Evolutionary conservation across 2,329 filamentous ascomycete species (phyloP).

Genomic region (Pyricularia grisea): DNA sequence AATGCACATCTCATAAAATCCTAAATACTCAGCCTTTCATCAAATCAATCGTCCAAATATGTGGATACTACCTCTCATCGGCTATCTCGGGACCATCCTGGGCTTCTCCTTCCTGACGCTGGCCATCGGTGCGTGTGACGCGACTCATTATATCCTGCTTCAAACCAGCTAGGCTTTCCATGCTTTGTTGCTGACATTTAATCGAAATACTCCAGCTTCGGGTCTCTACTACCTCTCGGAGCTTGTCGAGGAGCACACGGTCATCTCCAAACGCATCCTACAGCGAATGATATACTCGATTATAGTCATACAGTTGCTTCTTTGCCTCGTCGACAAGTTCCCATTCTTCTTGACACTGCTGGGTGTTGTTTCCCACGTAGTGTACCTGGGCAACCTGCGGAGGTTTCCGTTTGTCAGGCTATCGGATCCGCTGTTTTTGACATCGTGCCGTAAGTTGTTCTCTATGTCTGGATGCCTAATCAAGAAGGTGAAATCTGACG

Average conservation of each 20-base stretch:
- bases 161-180: not conserved
- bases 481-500: not conserved
- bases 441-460: slow-evolving; percentile 60
- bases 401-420: slow-evolving; percentile 71
- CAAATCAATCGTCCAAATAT: slow-evolving; percentile 38
- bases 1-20: not conserved
- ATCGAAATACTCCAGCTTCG: slow-evolving; percentile 92
- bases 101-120: slow-evolving; percentile 93
- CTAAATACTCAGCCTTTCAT: not conserved
- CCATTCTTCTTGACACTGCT: slow-evolving; percentile 66
- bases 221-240: slow-evolving; percentile 97
- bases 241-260: slow-evolving; percentile 95
- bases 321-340: slow-evolving; percentile 78
- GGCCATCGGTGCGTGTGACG: slow-evolving; percentile 60
- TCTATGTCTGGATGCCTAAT: no score
- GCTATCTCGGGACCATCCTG: slow-evolving; percentile 76
- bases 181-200: slow-evolving; percentile 37
- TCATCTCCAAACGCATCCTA: slow-evolving; percentile 80
- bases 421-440: slow-evolving; percentile 75
- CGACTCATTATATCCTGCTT: not conserved
- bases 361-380: slow-evolving; percentile 68
- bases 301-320: slow-evolving; percentile 62
- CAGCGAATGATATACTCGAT: slow-evolving; percentile 76
- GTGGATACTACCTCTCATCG: slow-evolving; percentile 93
- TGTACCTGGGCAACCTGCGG: slow-evolving; percentile 82